phyloP scores from a whole-genome alignment of 2,329 filamentous ascomycete genomes.

The Xenoacremonium recifei region DNA sequence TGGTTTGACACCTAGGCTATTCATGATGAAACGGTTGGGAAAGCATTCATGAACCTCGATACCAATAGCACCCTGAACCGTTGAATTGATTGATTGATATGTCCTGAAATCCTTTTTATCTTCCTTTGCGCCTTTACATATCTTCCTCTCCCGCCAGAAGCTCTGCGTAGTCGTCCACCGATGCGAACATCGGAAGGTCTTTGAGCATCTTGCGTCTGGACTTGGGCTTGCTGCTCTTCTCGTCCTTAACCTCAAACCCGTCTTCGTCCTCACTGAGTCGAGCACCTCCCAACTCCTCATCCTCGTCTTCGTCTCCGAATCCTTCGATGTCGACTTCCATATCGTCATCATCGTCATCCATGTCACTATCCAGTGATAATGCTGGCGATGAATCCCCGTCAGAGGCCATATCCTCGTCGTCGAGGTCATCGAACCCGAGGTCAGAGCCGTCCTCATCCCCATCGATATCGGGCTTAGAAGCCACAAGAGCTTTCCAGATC shows the following conservation, averaged over 20 bases:
- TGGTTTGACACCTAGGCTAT: conserved; percentile 58
- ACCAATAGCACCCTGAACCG: not conserved
- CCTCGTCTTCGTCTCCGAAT: conserved; percentile 37
- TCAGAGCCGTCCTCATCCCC: conserved; percentile 48
- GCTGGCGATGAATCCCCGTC: conserved; percentile 42
- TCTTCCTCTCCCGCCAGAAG: conserved; percentile 73
- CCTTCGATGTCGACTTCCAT: conserved; percentile 33
- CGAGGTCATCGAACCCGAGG: conserved; percentile 47
- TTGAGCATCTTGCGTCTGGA: conserved; percentile 82
- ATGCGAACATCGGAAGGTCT: conserved; percentile 88
- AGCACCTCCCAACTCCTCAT: conserved; percentile 45
- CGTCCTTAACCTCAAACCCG: conserved; percentile 54
- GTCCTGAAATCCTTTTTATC: conserved; percentile 12
- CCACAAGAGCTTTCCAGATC: conserved; percentile 88
- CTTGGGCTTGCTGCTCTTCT: conserved; percentile 32
- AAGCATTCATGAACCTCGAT: not conserved
- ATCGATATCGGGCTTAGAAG: conserved; percentile 67
- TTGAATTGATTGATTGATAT: conserved; percentile 5
- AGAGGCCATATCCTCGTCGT: conserved; percentile 49
- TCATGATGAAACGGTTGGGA: not conserved
- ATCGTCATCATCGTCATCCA: conserved; percentile 45
- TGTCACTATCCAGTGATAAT: conserved; percentile 41
- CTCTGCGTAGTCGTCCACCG: conserved; percentile 88
- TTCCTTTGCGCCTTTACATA: conserved; percentile 24
- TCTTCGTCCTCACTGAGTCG: conserved; percentile 39